Base-by-base conservation (phyloP, 2,329 filamentous ascomycete species). In the Clonostachys rosea region DNA sequence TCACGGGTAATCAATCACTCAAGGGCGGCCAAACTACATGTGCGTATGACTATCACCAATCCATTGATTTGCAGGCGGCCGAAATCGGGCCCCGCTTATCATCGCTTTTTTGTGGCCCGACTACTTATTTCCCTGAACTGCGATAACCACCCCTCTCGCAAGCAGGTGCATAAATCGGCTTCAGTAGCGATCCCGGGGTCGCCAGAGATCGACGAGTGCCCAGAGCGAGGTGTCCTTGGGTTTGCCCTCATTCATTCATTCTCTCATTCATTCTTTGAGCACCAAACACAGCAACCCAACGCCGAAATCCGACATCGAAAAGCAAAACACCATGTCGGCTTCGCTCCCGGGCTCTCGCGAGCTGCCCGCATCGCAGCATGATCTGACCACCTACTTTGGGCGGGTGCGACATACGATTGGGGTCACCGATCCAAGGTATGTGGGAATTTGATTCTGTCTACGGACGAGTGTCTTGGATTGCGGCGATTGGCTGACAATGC, bases 401-500 rank as follows among this genome's bases (percentile, higher is more conserved):
- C 85, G 94, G 49, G 94, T 97, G 61, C 83, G 81, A 70, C 92
- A 99, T 73, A 85, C 91, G 16, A 86, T 89, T 51, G 85, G 91
- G 59, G 84, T 99, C 59, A 87, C 91, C 64, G 94, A 99, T 75
- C 94, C 94, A 56, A 94, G 91, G 92, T 97, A 77, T 84, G 88
- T 68, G 10, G 36, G 11, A 11, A n/a, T 18, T 39, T 51, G 43
- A n/a, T 30, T 30, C 8, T 30, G 3, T 30, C 24, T 30, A 30
- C 24, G 24, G 24, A 3, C 8, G 8, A 11, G 46, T 39, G 37
- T 30, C 34, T 30, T 40, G 34, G 36, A n/a, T 36, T 10, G 14
- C 4, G 8, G 14, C 18, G 13, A n/a, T 17, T 11, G 35, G 36
- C 20, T 40, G 30, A 40, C 36, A 36, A 14, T 16, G 13, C 24